phyloP scores from a whole-genome alignment of 148 eudicot species.

The Silene uniflora region DNA sequence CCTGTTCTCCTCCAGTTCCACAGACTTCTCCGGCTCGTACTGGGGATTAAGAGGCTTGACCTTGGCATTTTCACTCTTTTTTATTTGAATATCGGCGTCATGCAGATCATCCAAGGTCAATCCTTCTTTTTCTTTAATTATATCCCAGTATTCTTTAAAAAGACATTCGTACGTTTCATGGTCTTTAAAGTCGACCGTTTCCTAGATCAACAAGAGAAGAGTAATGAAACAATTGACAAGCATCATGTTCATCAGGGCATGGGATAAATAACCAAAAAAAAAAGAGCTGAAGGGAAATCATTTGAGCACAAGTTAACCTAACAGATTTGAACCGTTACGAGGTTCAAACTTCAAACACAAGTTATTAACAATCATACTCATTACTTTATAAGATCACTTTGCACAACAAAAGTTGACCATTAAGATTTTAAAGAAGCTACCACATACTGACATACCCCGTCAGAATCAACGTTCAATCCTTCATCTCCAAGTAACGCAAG shows the following conservation, averaged over 20 bases:
- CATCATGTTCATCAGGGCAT: neutral
- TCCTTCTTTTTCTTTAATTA: too few species aligned
- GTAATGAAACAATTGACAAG: neutral
- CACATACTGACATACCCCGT: conserved; percentile 53
- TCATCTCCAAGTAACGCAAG: conserved; percentile 81
- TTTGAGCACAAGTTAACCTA: too few species aligned
- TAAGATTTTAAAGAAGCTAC: conserved; percentile 15
- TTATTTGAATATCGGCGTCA: conserved; percentile 40
- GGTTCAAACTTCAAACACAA: too few species aligned
- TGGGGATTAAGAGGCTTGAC: conserved; percentile 12
- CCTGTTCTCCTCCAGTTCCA: conserved; percentile 22
- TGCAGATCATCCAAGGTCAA: conserved; percentile 52
- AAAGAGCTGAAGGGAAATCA: too few species aligned
- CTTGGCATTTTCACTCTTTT: conserved; percentile 30
- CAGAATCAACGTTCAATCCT: conserved; percentile 56
- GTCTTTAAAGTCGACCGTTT: conserved; percentile 63
- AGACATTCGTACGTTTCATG: conserved; percentile 64
- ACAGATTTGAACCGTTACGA: too few species aligned
- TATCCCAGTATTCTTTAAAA: too few species aligned
- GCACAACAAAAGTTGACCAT: neutral
- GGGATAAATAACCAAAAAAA: too few species aligned
- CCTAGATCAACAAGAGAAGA: conserved; percentile 38
- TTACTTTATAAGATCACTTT: neutral
- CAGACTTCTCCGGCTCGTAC: conserved; percentile 39
- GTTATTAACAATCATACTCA: neutral